These are phyloP conservation scores for Carex cristatella DNA, from an alignment of 176 grass and related monocot species.

Conservation along the genomic window DNA sequence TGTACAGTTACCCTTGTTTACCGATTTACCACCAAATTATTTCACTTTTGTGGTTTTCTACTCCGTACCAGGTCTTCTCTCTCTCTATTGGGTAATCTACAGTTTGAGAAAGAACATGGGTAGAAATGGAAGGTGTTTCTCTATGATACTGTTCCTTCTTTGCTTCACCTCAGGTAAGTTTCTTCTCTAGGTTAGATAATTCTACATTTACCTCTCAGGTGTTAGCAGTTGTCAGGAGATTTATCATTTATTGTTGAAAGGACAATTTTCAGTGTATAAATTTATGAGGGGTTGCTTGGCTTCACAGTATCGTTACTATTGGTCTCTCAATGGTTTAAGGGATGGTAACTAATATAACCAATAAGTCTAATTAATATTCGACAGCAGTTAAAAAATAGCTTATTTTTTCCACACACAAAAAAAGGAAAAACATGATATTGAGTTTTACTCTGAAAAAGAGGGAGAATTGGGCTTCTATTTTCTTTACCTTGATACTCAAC, in stretches of 20 bases:
- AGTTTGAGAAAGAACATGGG: background rate
- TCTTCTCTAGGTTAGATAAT: background rate
- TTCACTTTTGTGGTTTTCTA: background rate
- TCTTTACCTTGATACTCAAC: background rate
- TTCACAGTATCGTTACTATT: background rate
- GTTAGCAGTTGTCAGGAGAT: background rate
- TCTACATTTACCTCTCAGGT: background rate
- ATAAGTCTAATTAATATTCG: background rate
- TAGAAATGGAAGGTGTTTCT: conserved; percentile 18
- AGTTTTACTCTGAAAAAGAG: background rate
- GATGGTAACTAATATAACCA: background rate
- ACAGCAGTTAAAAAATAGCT: background rate
- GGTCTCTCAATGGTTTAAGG: background rate
- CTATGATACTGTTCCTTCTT: conserved; percentile 43
- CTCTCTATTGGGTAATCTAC: background rate
- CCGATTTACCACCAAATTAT: background rate
- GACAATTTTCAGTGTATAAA: background rate
- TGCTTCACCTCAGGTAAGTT: conserved; percentile 45
- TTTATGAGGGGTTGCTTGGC: background rate
- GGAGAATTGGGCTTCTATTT: background rate
- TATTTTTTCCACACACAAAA: background rate
- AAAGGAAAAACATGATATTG: background rate
- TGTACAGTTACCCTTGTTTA: background rate
- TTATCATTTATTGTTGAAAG: background rate
- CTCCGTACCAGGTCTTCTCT: background rate